These are phyloP conservation scores for Apiospora koreana DNA, from an alignment of 2,329 filamentous ascomycete genomes.

Conservation along the genomic window DNA sequence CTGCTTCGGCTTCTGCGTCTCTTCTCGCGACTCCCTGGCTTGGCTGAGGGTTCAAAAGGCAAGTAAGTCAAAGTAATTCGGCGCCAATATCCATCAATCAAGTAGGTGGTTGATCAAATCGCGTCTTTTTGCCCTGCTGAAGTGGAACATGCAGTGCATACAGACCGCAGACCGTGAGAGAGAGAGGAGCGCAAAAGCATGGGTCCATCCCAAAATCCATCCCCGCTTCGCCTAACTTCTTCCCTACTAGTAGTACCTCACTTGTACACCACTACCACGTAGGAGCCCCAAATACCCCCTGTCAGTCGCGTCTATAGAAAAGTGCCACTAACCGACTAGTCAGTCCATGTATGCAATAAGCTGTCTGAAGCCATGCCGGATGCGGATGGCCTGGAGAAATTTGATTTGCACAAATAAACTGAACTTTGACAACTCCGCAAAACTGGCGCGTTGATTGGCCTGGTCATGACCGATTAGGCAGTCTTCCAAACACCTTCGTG, in stretches of 20 bases:
- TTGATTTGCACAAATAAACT: conserved; percentile 1
- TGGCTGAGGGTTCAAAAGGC: not conserved
- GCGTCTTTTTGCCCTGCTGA: not conserved
- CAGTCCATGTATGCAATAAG: not conserved
- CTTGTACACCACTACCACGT: too few relatives aligned
- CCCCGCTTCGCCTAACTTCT: not conserved
- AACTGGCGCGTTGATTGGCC: not conserved
- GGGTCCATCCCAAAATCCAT: not conserved
- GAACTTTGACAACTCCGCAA: not conserved
- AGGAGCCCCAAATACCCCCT: not conserved
- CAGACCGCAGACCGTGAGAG: not conserved
- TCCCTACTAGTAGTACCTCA: not conserved
- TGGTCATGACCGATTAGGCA: not conserved
- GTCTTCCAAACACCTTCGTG: not conserved
- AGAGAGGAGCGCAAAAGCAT: not conserved
- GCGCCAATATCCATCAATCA: not conserved
- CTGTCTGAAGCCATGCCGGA: not conserved
- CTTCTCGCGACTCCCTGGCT: not conserved
- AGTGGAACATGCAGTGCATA: not conserved
- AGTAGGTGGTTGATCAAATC: not conserved
- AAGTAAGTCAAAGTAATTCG: not conserved
- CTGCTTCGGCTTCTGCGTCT: too few relatives aligned
- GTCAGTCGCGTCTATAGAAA: conserved; percentile 2
- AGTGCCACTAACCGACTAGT: not conserved
- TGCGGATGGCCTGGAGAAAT: not conserved